Evolutionary conservation across 192 early-diverging fungal species (phyloP).

Genomic region (Phycomyces blakesleeanus): DNA sequence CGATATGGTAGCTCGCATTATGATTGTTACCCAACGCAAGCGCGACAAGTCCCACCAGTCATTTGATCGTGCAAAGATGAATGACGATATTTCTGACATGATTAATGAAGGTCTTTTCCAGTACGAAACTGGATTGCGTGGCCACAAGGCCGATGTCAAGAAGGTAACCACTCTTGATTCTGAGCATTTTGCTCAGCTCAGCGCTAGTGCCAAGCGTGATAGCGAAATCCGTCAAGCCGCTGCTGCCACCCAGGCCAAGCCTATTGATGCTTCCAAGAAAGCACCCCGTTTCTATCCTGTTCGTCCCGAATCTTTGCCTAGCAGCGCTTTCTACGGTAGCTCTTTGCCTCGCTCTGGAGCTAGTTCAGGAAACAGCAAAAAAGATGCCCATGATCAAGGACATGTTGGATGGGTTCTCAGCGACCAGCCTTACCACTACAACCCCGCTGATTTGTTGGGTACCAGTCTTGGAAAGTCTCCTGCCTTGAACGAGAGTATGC

Average conservation of each 20-base stretch:
- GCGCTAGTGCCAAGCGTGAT: conserved; percentile 33
- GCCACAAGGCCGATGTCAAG: conserved; percentile 46
- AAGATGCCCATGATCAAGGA: conserved; percentile 64
- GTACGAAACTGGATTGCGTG: conserved; percentile 68
- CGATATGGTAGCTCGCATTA: conserved; percentile 78
- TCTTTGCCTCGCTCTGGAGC: conserved; percentile 15
- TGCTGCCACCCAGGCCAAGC: not conserved
- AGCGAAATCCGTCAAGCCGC: not conserved
- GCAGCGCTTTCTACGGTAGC: conserved; percentile 20
- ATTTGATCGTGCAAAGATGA: conserved; percentile 73
- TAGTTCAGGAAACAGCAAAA: conserved; percentile 34
- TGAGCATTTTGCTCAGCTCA: conserved; percentile 56
- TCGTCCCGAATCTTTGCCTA: conserved; percentile 34
- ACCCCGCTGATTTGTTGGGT: conserved; percentile 43
- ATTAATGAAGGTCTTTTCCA: conserved; percentile 95
- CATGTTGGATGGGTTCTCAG: conserved; percentile 75
- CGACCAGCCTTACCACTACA: conserved; percentile 62
- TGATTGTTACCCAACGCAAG: conserved; percentile 88
- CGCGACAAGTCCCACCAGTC: conserved; percentile 67
- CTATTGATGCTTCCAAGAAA: not conserved
- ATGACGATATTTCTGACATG: conserved; percentile 84
- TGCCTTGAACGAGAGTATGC: conserved; percentile 8
- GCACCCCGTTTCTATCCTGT: conserved; percentile 52
- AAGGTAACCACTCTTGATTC: conserved; percentile 53
- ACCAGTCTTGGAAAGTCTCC: conserved; percentile 42